Base-by-base conservation (phyloP, 148 eudicot species). In the Suaeda aralocaspica region DNA sequence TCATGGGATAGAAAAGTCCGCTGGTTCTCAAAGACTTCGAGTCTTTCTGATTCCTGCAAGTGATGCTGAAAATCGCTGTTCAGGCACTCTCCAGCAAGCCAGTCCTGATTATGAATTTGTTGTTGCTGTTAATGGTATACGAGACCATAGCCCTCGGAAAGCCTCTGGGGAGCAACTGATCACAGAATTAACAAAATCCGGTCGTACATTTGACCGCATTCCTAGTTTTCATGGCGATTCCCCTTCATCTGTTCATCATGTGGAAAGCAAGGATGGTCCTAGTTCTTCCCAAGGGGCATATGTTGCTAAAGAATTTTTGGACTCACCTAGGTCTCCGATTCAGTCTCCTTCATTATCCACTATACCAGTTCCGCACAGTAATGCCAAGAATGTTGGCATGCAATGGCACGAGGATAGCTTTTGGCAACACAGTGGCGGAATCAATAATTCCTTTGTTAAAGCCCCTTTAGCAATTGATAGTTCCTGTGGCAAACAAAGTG, bases 91-190 rank as follows among this genome's bases (percentile, higher is more conserved):
- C 71, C 88, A 79, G 63, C 90, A 81, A 76, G 73, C 74, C 71
- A 79, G 80, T 59, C 83, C 94, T 41, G 96, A 88, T 82, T 92
- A 84, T 69, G 92, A 90, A 49, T 93, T 86, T 80, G 94, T 93
- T 80, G 94, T 82, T 71, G 98, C 95, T 39, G 85, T 93, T 18
- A 93, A 92, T 84, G 93, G 96, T 60, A 81, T 88, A 51, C 48
- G 73, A 41, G 92, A 87, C 14, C 84, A 81, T 53, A 78, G 68
- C 70, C 78, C 86, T 30, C 46, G 29, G 46, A 82, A 63, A 78
- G 71, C 67, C 74, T 81, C 85, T 21, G 78, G 70, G n/a, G 86
- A 75, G 66, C 86, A 84, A 58, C 62, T 63, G 74, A 68, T 72
- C 42, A 67, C 22, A 75, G 89, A 79, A 65, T 45, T 46, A 16